Conservation (phyloP, 345 rosid species). For the Eucalyptus cloeziana region DNA sequence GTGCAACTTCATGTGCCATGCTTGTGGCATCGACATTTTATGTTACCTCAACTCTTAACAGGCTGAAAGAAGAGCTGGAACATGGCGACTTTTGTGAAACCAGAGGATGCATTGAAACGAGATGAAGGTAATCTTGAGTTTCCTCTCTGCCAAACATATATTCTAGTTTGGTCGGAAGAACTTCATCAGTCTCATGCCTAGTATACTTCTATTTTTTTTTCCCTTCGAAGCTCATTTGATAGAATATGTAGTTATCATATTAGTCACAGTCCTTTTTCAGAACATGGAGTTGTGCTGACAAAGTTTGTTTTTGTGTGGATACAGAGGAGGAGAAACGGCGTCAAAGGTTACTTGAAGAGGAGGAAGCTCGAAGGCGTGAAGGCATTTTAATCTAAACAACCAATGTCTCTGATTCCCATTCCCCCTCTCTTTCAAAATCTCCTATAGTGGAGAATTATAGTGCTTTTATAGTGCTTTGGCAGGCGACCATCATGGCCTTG, state of each 20-base stretch:
- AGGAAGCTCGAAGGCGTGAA: conserved; percentile 73
- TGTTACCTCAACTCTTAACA: background rate
- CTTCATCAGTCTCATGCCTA: background rate
- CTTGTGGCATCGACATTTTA: background rate
- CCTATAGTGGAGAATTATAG: background rate
- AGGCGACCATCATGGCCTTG: background rate
- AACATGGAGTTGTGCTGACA: background rate
- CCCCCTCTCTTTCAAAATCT: background rate
- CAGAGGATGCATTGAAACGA: conserved; percentile 83
- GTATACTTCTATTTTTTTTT: no score
- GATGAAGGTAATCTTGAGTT: conserved; percentile 57
- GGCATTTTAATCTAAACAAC: conserved; percentile 13
- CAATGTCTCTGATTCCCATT: background rate
- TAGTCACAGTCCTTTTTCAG: background rate
- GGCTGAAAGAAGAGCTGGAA: background rate
- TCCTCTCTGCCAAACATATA: background rate
- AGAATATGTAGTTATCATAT: background rate
- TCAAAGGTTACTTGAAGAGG: conserved; percentile 60
- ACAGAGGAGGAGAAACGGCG: conserved; percentile 75
- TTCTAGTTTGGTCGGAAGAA: background rate
- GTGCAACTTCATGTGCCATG: background rate
- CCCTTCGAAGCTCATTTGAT: background rate
- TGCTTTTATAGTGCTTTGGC: background rate
- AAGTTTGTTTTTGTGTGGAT: background rate
- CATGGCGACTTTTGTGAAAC: conserved; percentile 73